phyloP scores from a whole-genome alignment of 768 basidiomycete genomes.

The Leccinum obscurum region DNA sequence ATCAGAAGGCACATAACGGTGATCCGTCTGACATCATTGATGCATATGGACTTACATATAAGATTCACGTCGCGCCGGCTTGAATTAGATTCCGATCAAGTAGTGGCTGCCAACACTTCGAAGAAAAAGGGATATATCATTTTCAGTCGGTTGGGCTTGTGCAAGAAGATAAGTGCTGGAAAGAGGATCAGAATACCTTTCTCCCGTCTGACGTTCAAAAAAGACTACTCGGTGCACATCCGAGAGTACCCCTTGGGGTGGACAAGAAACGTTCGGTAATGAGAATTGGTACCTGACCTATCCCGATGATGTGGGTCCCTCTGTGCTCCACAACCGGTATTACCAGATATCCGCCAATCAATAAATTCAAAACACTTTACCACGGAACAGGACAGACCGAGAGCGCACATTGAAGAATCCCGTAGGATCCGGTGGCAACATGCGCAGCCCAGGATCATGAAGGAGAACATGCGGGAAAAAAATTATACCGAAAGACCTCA shows the following conservation, averaged over 20 bases:
- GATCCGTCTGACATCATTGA: too few relatives aligned
- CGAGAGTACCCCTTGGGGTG: too few relatives aligned
- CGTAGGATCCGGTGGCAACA: not conserved
- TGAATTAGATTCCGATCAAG: not conserved
- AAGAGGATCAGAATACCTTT: too few relatives aligned
- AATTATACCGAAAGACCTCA: too few relatives aligned
- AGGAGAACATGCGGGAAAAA: not conserved
- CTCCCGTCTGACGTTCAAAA: too few relatives aligned
- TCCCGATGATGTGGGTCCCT: not conserved
- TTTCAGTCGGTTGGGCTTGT: too few relatives aligned
- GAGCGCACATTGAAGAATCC: not conserved
- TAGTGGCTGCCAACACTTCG: too few relatives aligned
- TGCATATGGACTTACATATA: not conserved
- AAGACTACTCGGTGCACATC: too few relatives aligned
- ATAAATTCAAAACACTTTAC: not conserved
- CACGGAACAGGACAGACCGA: not conserved
- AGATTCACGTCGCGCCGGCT: slow-evolving; percentile 52
- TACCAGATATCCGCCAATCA: not conserved
- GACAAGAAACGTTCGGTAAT: too few relatives aligned
- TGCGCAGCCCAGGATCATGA: not conserved
- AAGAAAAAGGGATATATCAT: too few relatives aligned
- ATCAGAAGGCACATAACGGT: too few relatives aligned
- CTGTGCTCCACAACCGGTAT: not conserved
- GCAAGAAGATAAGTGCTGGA: too few relatives aligned
- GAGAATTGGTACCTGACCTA: not conserved